Evolutionary conservation across 495 filamentous ascomycete genomes (phyloP).

Genomic region (Tuber melanosporum): DNA sequence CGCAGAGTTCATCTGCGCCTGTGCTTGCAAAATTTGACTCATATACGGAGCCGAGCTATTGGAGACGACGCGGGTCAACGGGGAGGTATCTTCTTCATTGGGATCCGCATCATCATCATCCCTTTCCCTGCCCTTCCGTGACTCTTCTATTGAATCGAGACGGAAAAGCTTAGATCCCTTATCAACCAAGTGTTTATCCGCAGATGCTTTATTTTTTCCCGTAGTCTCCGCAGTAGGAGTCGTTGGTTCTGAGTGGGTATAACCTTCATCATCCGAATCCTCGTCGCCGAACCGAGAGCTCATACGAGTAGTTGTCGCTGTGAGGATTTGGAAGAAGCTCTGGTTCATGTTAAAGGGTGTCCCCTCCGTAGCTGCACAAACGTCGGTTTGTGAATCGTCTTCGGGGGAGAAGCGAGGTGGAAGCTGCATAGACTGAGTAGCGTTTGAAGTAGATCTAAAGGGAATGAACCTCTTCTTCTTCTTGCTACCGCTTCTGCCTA

Average conservation of each 20-base stretch:
- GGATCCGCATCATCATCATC: slow-evolving; percentile 35
- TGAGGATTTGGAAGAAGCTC: slow-evolving; percentile 88
- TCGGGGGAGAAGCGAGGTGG: slow-evolving; percentile 26
- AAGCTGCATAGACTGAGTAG: slow-evolving; percentile 36
- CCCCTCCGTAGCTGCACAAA: slow-evolving; percentile 32
- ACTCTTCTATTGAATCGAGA: slow-evolving; percentile 29
- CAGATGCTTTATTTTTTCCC: slow-evolving; percentile 2
- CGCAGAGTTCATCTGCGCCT: slow-evolving; percentile 54
- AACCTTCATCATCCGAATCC: slow-evolving; percentile 62
- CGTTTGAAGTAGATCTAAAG: slow-evolving; percentile 11
- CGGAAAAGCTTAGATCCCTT: slow-evolving; percentile 19
- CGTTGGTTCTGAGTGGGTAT: slow-evolving; percentile 37
- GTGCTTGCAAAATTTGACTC: slow-evolving; percentile 77
- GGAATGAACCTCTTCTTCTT: slow-evolving; percentile 20
- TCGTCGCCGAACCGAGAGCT: slow-evolving; percentile 75
- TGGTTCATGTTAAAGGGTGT: slow-evolving; percentile 70
- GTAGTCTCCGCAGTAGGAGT: slow-evolving; percentile 6
- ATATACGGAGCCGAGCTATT: slow-evolving; percentile 58
- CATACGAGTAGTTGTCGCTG: slow-evolving; percentile 79
- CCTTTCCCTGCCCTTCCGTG: slow-evolving; percentile 22
- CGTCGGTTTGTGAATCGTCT: slow-evolving; percentile 36
- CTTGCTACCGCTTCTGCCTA: slow-evolving; percentile 14
- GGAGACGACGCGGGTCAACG: not conserved
- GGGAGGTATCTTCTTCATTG: not conserved
- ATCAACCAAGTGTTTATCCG: not conserved